Evolutionary conservation across 257 asterid genomes (phyloP).

Genomic region (Echium plantagineum): DNA sequence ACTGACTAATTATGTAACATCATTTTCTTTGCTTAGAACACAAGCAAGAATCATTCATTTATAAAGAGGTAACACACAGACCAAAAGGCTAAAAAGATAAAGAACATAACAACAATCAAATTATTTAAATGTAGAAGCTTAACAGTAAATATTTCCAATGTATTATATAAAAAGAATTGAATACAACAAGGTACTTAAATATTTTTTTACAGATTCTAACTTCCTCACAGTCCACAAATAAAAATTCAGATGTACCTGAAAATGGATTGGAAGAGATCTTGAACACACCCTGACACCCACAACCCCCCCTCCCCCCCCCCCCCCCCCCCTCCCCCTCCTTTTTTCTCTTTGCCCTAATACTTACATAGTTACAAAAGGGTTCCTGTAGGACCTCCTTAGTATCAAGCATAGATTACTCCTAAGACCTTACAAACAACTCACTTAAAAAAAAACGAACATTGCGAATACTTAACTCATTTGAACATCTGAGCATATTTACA

Average conservation of each 20-base stretch:
- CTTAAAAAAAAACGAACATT: conserved; percentile 13
- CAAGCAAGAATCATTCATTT: neutral
- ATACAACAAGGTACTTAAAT: neutral
- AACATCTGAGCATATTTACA: conserved; percentile 42
- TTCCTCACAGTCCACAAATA: conserved; percentile 15
- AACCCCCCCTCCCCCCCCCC: conserved; percentile 18
- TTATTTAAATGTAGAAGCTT: neutral
- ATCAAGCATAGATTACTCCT: conserved; percentile 3
- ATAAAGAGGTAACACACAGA: neutral
- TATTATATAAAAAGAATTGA: no score
- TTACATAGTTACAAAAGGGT: conserved; percentile 42
- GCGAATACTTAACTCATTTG: conserved; percentile 46
- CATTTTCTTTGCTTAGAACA: neutral
- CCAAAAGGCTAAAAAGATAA: neutral
- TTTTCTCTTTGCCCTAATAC: conserved; percentile 19
- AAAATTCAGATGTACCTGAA: conserved; percentile 24
- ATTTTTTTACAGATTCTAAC: neutral
- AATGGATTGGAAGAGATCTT: conserved; percentile 23
- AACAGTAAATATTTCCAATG: neutral
- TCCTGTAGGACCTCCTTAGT: conserved; percentile 19
- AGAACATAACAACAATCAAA: neutral
- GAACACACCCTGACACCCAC: conserved; percentile 10
- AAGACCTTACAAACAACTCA: conserved; percentile 29
- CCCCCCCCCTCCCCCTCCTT: neutral
- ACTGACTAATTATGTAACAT: neutral